Evolutionary conservation across 2,329 filamentous ascomycete genomes (phyloP).

Genomic region (Penicillium paneum): DNA sequence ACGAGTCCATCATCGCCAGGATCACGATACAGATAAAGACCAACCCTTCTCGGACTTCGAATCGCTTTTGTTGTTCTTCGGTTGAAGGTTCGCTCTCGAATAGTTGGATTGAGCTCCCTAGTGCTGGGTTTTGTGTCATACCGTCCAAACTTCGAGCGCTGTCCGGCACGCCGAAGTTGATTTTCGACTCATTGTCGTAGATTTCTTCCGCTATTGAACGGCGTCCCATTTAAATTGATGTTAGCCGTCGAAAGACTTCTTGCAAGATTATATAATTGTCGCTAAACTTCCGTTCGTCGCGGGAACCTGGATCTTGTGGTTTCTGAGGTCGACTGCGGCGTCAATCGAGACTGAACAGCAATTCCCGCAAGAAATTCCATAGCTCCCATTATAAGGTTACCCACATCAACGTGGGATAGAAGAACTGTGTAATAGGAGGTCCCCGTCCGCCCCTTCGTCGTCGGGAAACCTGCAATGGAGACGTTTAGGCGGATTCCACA

Average conservation of each 20-base stretch:
- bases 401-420: not conserved
- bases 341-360: not conserved
- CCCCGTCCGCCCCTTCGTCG: not conserved
- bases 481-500: not conserved
- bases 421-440: not conserved
- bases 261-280: not conserved
- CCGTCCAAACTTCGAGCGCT: conserved; percentile 16
- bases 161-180: conserved; percentile 9
- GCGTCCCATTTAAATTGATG: conserved; percentile 16
- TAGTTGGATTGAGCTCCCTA: conserved; percentile 20
- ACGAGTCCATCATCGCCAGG: conserved; percentile 49
- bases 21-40: conserved; percentile 44
- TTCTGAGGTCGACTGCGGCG: not conserved
- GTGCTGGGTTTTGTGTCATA: conserved; percentile 6
- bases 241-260: not conserved
- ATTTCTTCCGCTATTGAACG: conserved; percentile 6
- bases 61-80: conserved; percentile 34
- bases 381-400: not conserved
- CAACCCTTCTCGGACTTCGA: conserved; percentile 40
- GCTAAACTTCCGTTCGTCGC: not conserved
- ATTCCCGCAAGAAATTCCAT: not conserved
- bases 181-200: conserved; percentile 17
- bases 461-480: not conserved
- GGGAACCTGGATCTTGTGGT: not conserved
- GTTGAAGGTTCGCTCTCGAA: conserved; percentile 15